Base-by-base conservation (phyloP, 2,329 filamentous ascomycete genomes). In the Drechslerella coelobrocha region DNA sequence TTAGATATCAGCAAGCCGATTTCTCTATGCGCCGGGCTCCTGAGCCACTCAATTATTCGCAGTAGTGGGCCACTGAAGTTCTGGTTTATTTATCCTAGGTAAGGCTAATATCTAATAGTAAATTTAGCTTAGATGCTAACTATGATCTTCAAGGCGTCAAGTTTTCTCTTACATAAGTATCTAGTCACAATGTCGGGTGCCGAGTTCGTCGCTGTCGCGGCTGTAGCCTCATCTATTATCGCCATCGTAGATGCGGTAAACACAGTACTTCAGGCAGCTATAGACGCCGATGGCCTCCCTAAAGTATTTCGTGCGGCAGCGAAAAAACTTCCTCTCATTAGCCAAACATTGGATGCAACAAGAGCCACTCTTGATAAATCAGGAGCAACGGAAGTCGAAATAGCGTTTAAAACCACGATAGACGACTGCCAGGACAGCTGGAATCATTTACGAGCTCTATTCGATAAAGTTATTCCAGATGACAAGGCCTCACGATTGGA, bases 391-490 rank as follows among this genome's bases (percentile, higher is more conserved):
- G 26, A 24, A 10, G 12, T 62, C 12, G 59, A 62, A 6, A 14
- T 19, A 3, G 17, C 50, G 1, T 24, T 55, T 12, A 31, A 62
- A 14, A 24, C 7, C n/a, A 55, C 29, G 0, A 21, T 62, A 21
- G 39, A 27, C 0, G 45, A 55, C n/a, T 62, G 59, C 14, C 37
- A 27, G 39, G 23, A 39, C 3, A 50, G 2, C 10, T 62, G 59
- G 59, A 1, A 55, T 4, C 54, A 54, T 9, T 41, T 62, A 14
- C 17, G 54, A 29, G 39, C 1, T 14, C 7, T 62, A n/a, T 62
- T 62, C 26, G 27, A 55, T 1, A 62, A 62, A 24, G 39, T 55
- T 39, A 8, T 55, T 14, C 37, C 59, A n/a, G 39, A 54, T 0
- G 50, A 48, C 1, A 23, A 41, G 8, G 3, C 5, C 2, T 27